Conservation (phyloP, 2,329 filamentous ascomycete genomes). For the Aureobasidium zeae region DNA sequence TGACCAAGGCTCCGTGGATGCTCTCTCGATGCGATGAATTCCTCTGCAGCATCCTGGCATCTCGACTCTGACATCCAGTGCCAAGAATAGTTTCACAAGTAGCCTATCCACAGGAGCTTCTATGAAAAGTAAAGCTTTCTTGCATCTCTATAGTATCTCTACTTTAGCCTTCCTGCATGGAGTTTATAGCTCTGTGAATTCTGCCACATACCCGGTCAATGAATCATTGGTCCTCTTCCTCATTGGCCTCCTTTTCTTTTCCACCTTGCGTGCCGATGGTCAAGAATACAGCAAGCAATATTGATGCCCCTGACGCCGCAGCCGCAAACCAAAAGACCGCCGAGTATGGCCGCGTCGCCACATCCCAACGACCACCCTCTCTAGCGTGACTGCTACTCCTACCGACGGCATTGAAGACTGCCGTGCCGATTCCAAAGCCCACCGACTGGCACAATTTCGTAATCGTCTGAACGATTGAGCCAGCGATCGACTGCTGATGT, state of each 20-base stretch:
- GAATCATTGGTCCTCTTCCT: no score
- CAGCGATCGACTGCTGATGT: constrained; percentile 56
- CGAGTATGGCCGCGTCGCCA: constrained; percentile 40
- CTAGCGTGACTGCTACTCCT: constrained; percentile 27
- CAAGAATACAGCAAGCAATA: constrained; percentile 45
- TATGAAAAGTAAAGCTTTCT: no score
- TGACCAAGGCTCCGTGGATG: no score
- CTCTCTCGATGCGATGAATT: no score
- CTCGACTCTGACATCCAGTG: no score
- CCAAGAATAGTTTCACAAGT: no score
- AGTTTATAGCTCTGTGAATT: no score
- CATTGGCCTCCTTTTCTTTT: constrained; percentile 17
- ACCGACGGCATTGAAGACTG: constrained; percentile 44
- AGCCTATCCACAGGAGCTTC: no score
- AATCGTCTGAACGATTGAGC: constrained; percentile 59
- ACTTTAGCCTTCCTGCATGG: no score
- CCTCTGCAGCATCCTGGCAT: no score
- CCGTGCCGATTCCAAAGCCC: constrained; percentile 53
- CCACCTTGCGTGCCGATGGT: constrained; percentile 46
- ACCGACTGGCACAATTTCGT: constrained; percentile 52
- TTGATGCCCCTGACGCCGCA: constrained; percentile 35
- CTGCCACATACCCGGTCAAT: no score
- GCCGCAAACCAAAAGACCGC: constrained; percentile 44
- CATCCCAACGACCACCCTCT: constrained; percentile 35
- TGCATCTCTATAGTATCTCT: no score